Conservation (phyloP, 441 rosid genomes). For the Euphorbia corollata region DNA sequence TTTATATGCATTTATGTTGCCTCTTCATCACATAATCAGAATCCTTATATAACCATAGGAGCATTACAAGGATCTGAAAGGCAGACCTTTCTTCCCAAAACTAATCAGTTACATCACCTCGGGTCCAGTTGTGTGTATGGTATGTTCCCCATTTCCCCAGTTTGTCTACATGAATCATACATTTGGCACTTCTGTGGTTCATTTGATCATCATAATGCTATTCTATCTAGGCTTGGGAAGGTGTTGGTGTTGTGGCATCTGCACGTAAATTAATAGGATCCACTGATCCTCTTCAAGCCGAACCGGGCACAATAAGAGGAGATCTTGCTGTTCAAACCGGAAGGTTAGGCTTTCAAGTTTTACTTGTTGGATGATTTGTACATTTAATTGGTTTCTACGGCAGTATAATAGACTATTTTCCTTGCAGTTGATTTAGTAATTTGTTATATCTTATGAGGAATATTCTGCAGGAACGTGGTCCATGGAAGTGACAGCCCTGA, state of each 20-base stretch:
- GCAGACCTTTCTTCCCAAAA: conserved; percentile 73
- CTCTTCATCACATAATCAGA: conserved; percentile 1
- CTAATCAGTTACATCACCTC: conserved; percentile 77
- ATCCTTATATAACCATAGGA: conserved; percentile 37
- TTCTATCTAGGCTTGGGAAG: conserved; percentile 77
- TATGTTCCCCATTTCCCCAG: conserved; percentile 23
- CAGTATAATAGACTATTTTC: neutral
- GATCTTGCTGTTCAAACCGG: conserved; percentile 96
- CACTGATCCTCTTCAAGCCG: conserved; percentile 91
- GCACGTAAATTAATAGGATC: conserved; percentile 86
- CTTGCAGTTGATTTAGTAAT: neutral
- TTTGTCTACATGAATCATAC: conserved; percentile 2
- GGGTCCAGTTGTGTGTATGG: conserved; percentile 95
- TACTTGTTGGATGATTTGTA: neutral
- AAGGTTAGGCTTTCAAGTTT: conserved; percentile 45
- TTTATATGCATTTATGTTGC: neutral
- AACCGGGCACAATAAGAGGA: conserved; percentile 96
- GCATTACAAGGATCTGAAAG: conserved; percentile 79
- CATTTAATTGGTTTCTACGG: neutral
- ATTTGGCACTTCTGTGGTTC: neutral
- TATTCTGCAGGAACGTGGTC: conserved; percentile 61
- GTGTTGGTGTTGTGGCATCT: conserved; percentile 87
- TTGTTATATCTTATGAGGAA: conserved; percentile 11
- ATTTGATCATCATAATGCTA: conserved; percentile 13
- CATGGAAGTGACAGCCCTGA: conserved; percentile 98